A percentile compares a stretch with the other conserved stretches of the same genome.
phyloP scores from a whole-genome alignment of 768 basidiomycete genomes.

The Suillus bovinus region DNA sequence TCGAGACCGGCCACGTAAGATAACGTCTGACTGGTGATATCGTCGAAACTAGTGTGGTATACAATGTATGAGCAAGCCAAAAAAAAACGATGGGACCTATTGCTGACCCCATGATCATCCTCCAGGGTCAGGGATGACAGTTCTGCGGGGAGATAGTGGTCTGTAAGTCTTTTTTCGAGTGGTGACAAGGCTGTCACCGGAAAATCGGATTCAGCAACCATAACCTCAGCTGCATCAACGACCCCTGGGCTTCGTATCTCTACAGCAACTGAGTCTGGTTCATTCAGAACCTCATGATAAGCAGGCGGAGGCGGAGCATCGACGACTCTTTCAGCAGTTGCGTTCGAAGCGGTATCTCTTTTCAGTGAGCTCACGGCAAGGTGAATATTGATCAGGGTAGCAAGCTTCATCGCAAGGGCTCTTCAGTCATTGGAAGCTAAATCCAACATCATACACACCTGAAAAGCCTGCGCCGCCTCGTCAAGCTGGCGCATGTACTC shows the following conservation, averaged over 20 bases:
- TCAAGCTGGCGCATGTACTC: conserved; percentile 37
- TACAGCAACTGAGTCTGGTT: background rate
- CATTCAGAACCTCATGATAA: conserved; percentile 6
- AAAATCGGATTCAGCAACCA: background rate
- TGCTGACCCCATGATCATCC: conserved; percentile 36
- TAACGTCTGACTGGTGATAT: conserved; percentile 52
- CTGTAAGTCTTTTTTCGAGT: conserved; percentile 16
- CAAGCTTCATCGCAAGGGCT: conserved; percentile 32
- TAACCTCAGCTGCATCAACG: background rate
- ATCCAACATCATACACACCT: conserved; percentile 29
- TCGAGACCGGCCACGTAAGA: conserved; percentile 35
- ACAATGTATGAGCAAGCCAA: conserved; percentile 2
- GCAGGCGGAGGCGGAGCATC: conserved; percentile 25
- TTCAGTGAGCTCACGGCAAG: conserved; percentile 33
- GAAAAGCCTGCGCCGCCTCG: conserved; percentile 48
- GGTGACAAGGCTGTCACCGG: conserved; percentile 17
- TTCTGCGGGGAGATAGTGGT: conserved; percentile 25
- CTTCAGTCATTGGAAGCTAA: background rate
- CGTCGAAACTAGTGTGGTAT: conserved; percentile 40
- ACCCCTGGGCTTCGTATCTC: conserved; percentile 9
- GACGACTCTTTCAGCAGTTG: background rate
- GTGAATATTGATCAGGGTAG: conserved; percentile 49
- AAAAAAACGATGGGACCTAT: background rate
- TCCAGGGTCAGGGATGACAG: conserved; percentile 22
- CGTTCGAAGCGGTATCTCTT: background rate